Conservation (phyloP, 257 asterid genomes). For the Rehmannia glutinosa region DNA sequence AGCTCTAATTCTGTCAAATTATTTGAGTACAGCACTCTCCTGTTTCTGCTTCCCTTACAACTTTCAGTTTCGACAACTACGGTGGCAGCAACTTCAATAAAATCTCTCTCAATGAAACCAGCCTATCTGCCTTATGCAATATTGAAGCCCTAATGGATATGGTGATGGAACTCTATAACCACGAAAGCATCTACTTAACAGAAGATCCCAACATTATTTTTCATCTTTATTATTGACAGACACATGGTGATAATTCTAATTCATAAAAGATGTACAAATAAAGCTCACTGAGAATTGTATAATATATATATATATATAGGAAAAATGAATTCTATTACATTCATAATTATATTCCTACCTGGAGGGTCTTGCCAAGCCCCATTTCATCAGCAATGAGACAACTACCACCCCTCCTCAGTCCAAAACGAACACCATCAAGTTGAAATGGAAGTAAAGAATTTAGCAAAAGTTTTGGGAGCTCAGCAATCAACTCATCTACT, state of each 20-base stretch:
- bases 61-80: constrained; percentile 2
- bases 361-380: constrained; percentile 98
- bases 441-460: constrained; percentile 77
- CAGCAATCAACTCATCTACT: constrained; percentile 66
- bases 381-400: constrained; percentile 98
- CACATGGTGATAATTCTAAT: neutral
- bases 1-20: neutral
- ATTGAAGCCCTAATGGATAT: neutral
- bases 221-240: neutral
- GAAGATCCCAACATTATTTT: constrained; percentile 4
- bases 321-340: neutral
- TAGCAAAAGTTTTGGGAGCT: constrained; percentile 59
- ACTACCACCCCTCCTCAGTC: constrained; percentile 87
- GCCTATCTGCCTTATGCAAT: neutral
- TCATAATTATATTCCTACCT: constrained; percentile 39
- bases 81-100: constrained; percentile 6
- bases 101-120: neutral
- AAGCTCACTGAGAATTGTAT: neutral
- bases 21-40: neutral
- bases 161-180: constrained; percentile 4
- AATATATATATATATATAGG: too few species aligned
- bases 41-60: neutral
- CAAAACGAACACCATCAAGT: constrained; percentile 88
- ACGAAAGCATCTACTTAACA: neutral
- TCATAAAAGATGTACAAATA: neutral